Conservation (phyloP, 176 grass and related monocot genomes). For the Oryza meridionalis region DNA sequence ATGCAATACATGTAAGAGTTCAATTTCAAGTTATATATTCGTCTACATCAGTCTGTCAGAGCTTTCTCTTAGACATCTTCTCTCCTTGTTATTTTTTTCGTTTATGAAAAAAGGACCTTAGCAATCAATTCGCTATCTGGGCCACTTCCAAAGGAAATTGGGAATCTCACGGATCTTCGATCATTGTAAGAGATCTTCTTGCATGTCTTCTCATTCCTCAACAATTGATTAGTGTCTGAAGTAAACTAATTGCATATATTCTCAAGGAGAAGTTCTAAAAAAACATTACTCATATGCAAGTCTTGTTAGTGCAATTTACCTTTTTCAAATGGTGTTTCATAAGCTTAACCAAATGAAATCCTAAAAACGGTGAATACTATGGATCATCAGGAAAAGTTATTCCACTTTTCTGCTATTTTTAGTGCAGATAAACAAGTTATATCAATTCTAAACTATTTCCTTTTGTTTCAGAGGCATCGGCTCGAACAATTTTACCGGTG, state of each 20-base stretch:
- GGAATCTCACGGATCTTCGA: not conserved
- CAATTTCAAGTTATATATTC: not conserved
- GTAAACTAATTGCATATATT: not conserved
- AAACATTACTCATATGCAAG: not conserved
- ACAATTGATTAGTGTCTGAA: not conserved
- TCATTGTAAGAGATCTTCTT: not conserved
- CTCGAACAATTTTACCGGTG: constrained; percentile 57
- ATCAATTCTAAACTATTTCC: not conserved
- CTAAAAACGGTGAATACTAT: not conserved
- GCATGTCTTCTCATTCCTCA: not conserved
- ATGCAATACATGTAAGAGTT: constrained; percentile 60
- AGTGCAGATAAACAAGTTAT: not conserved
- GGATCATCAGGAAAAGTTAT: not conserved
- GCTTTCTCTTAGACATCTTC: constrained; percentile 2
- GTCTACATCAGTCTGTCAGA: not conserved
- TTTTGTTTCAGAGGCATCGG: constrained; percentile 38
- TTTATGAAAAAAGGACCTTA: not conserved
- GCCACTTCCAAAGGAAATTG: not conserved
- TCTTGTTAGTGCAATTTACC: too few relatives aligned
- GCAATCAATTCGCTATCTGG: not conserved
- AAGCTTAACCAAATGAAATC: not conserved
- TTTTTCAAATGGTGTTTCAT: not conserved
- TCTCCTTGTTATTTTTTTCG: not conserved
- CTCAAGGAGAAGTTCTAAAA: not conserved
- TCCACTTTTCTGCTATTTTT: not conserved